Evolutionary conservation across 2,329 filamentous ascomycete species (phyloP), one percentile per base, ranked within the genome.

Genomic region (Cordyceps fumosorosea): DNA sequence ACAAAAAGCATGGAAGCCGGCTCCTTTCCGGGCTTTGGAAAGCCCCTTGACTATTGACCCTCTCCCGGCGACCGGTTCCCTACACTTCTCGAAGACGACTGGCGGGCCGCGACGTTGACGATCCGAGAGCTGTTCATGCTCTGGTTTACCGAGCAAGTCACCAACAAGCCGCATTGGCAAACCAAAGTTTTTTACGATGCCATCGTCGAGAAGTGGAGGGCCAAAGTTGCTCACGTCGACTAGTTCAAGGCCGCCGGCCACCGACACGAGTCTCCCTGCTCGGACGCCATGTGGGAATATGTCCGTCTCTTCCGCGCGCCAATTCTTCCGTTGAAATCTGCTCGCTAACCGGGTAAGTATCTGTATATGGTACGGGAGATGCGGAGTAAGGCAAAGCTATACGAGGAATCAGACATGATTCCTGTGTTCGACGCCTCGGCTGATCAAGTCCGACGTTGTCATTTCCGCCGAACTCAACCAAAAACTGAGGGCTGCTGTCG

Each of bases 401-500:
- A 71, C 32, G 65, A 76, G 60, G 55, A 69, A 20, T 73, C 72
- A 0, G 68, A 73, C 0, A 62, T 75, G 0, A 67, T 76, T 1
- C 71, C 73, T 5, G 66, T 75, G 24, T 67, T 74, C 51, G 75
- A 76, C 60, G 71, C 71, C 24, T 65, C 62, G 11, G 66, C 68
- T 5, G 50, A 65, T 77, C 65, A 76, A 77, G 64, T 74, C 75
- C 0, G 75, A 77, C 54, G 66, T 20, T n/a, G 50, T 65, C 8
- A 29, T 70, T 14, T 29, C 62, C 3, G 48, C 56, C 1, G 62
- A 66, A 6, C 59, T 69, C 3, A 60, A 63, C 5, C 18, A 78
- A 1, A 70, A 73, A 1, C 73, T 89, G 3, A 74, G 68, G 32
- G 65, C 68, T 3, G 78, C 76, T 1, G 78, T 83, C 37, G 69